phyloP scores from a whole-genome alignment of 352 stramenopile genomes.

The Globisporangium cederbergense region DNA sequence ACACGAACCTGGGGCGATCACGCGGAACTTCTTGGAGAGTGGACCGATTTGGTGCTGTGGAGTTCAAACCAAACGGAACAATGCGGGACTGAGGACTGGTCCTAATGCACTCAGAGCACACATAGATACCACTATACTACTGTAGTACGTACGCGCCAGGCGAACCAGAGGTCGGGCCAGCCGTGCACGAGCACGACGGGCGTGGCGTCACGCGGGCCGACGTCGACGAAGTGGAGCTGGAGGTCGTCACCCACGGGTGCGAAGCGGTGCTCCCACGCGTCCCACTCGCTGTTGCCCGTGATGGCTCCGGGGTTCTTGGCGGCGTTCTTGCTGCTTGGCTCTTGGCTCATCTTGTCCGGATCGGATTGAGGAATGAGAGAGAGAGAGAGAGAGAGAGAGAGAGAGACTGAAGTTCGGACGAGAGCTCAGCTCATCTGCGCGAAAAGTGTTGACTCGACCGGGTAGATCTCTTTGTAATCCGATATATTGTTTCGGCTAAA shows the following conservation, averaged over 20 bases:
- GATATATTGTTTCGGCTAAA: too few species aligned
- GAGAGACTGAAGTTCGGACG: too few species aligned
- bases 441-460: too few species aligned
- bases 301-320: neutral
- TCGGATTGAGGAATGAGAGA: neutral
- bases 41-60: constrained; percentile 45
- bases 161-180: constrained; percentile 64
- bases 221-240: constrained; percentile 39
- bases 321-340: neutral
- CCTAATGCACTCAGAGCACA: too few species aligned
- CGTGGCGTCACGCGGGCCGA: constrained; percentile 34
- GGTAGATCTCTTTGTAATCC: too few species aligned
- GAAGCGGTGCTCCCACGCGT: constrained; percentile 14
- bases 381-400: neutral
- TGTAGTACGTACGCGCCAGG: constrained; percentile 36
- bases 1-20: constrained; percentile 35
- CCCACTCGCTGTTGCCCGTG: constrained; percentile 1
- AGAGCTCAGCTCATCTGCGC: neutral
- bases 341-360: neutral
- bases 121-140: neutral
- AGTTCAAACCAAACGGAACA: constrained; percentile 13
- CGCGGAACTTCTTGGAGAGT: constrained; percentile 43
- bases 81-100: neutral
- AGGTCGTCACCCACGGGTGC: constrained; percentile 13
- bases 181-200: constrained; percentile 58